Evolutionary conservation across 2,329 filamentous ascomycete species (phyloP), one percentile per base, ranked within the genome.

Genomic region (Botryotinia calthae): DNA sequence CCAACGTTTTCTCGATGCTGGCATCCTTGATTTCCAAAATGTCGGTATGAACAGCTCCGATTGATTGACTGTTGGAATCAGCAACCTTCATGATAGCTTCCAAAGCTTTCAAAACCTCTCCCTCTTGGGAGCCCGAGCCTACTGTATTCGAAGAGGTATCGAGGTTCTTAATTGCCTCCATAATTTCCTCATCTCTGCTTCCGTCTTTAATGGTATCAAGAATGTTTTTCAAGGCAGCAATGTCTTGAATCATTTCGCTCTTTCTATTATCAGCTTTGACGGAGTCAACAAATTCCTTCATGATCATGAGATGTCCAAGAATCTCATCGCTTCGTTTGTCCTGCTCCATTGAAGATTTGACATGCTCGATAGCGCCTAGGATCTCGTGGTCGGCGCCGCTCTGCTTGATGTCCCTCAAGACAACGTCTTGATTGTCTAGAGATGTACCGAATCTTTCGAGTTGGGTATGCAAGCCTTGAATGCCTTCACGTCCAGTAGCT

Each of bases 11-110:
- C 14, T 42, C 20, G 54, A 64, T 70, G 28, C 68, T 62, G 25
- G 75, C 71, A 40, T 73, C 65, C 48, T 68, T 62, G 40, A 74
- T 44, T 56, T 62, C 54, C 56, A 59, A 34, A 6, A 61, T 42
- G 40, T 70, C 67, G 18, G 42, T 61, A 34, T 70, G 51, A 46
- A 70, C 67, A 61, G 54, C 51, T 18, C 22, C 67, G 25, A 70
- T 48, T n/a, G 44, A 58, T 69, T 46, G 66, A 16, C 51, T 37
- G 65, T 68, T 68, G 9, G 65, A 68, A 20, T 51, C 34, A 31
- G 65, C 34, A 34, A 42, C 48, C 28, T 68, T 68, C 48, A n/a
- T 70, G 28, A 70, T 46, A 51, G 54, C 42, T n/a, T 59, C 68
- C 14, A 71, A 59, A 20, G 56, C 44, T 71, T 64, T 31, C 40